Conservation (phyloP, 1,139 yeast species). For the Suhomyces terraborum region DNA sequence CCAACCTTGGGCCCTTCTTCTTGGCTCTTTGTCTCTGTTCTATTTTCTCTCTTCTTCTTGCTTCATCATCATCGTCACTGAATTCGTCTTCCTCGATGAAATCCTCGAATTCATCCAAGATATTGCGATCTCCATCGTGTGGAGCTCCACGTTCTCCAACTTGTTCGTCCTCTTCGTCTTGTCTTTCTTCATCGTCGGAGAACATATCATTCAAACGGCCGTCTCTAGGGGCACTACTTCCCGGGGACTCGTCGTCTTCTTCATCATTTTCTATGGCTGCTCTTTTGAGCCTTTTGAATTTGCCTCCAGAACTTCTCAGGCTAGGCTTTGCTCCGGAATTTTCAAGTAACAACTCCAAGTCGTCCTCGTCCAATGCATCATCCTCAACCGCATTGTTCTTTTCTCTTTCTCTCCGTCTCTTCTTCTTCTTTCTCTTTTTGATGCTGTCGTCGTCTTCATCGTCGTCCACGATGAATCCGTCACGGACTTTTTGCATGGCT, state of each 20-base stretch:
- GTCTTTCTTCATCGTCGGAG: constrained; percentile 71
- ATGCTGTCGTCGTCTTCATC: constrained; percentile 55
- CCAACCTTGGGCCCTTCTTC: constrained; percentile 43
- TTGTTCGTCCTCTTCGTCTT: constrained; percentile 39
- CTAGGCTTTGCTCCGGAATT: constrained; percentile 70
- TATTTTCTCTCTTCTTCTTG: constrained; percentile 37
- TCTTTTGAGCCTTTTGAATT: constrained; percentile 82
- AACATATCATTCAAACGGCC: constrained; percentile 67
- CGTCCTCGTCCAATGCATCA: constrained; percentile 90
- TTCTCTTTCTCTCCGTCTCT: constrained; percentile 43
- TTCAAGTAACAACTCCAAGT: constrained; percentile 85
- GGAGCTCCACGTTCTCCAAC: constrained; percentile 31
- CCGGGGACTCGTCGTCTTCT: constrained; percentile 31
- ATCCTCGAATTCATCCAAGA: constrained; percentile 87
- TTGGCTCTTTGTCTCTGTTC: constrained; percentile 46
- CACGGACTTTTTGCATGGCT: constrained; percentile 73
- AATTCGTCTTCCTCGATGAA: constrained; percentile 96
- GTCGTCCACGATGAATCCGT: constrained; percentile 89
- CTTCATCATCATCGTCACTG: constrained; percentile 91
- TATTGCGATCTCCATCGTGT: constrained; percentile 40
- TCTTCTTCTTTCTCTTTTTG: constrained; percentile 36
- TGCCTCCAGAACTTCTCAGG: constrained; percentile 36
- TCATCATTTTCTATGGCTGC: constrained; percentile 45
- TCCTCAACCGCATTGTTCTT: constrained; percentile 43
- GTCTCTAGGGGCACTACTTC: constrained; percentile 16